These are phyloP conservation scores for Euphorbia pulcherrima DNA, from an alignment of 345 rosid species.

Conservation along the genomic window DNA sequence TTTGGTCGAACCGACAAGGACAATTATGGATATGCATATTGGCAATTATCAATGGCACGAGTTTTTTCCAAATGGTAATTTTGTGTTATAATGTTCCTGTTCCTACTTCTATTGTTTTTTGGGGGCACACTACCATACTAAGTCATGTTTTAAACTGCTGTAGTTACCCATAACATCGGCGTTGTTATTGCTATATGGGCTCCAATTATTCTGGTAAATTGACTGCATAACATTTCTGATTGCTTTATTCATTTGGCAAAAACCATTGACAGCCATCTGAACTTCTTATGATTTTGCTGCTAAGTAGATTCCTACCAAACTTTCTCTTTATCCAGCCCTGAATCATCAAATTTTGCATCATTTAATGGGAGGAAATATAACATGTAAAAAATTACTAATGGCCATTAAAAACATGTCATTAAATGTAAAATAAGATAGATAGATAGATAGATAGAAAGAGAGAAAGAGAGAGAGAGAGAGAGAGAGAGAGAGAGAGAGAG, in stretches of 20 bases:
- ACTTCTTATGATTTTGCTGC: not conserved
- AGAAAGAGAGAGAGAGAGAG: too few relatives aligned
- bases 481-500: too few relatives aligned
- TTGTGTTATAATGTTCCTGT: not conserved
- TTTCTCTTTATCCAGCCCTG: not conserved
- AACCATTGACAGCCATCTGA: constrained; percentile 6
- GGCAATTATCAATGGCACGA: constrained; percentile 79
- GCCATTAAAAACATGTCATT: not conserved
- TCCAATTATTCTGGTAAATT: constrained; percentile 80
- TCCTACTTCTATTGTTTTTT: not conserved
- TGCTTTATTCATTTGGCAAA: not conserved
- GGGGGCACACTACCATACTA: constrained; percentile 18
- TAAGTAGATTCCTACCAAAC: not conserved
- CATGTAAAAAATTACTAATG: not conserved
- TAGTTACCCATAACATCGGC: constrained; percentile 73
- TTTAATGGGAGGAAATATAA: not conserved
- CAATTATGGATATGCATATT: constrained; percentile 60
- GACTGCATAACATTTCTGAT: constrained; percentile 11
- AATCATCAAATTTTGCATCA: not conserved
- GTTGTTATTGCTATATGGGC: constrained; percentile 91
- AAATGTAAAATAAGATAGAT: too few relatives aligned
- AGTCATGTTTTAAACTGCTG: constrained; percentile 28
- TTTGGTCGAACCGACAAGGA: constrained; percentile 70
- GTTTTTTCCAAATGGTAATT: constrained; percentile 73
- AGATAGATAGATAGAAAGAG: too few relatives aligned